A percentile compares a stretch with the other conserved stretches of the same genome.
These are phyloP conservation scores for Sporothrix curviconia DNA, from an alignment of 2,329 filamentous ascomycete genomes.

Conservation along the genomic window DNA sequence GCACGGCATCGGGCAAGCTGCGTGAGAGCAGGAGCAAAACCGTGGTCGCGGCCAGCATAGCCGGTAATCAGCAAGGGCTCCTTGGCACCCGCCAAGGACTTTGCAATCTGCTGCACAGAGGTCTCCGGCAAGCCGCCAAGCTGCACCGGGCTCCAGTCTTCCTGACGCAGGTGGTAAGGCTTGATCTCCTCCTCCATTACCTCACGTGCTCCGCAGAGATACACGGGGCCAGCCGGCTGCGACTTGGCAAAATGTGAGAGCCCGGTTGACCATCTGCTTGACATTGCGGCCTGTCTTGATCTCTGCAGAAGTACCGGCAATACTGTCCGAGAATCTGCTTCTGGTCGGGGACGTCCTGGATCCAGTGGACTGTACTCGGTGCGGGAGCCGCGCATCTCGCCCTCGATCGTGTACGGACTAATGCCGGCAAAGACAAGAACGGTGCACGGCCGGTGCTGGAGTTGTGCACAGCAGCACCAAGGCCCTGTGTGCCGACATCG, in stretches of 20 bases:
- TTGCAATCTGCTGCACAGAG: conserved; percentile 54
- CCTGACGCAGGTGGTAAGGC: conserved; percentile 62
- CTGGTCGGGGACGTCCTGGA: conserved; percentile 32
- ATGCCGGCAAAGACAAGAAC: conserved; percentile 44
- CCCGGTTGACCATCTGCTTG: conserved; percentile 83
- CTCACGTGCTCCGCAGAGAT: conserved; percentile 70
- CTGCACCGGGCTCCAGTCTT: conserved; percentile 63
- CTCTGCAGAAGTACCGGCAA: conserved; percentile 74
- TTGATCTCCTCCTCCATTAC: conserved; percentile 80
- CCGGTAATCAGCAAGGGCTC: conserved; percentile 65
- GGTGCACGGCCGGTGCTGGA: conserved; percentile 61
- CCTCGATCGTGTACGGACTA: conserved; percentile 37
- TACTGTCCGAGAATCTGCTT: conserved; percentile 64
- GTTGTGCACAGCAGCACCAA: conserved; percentile 67
- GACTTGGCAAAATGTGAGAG: conserved; percentile 74
- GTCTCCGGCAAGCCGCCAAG: conserved; percentile 51
- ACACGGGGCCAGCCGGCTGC: conserved; percentile 72
- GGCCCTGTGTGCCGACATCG: conserved; percentile 66
- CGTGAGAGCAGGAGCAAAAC: conserved; percentile 54
- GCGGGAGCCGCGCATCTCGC: conserved; percentile 34
- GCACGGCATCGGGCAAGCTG: conserved; percentile 60
- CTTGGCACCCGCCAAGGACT: conserved; percentile 56
- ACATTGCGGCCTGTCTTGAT: conserved; percentile 79
- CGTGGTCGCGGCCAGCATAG: conserved; percentile 64
- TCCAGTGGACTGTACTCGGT: conserved; percentile 39